Percentiles rank a stretch among this genome's conserved stretches.
These are phyloP conservation scores for Musa schizocarpa DNA, from an alignment of 176 grass and related monocot genomes.

Conservation along the genomic window DNA sequence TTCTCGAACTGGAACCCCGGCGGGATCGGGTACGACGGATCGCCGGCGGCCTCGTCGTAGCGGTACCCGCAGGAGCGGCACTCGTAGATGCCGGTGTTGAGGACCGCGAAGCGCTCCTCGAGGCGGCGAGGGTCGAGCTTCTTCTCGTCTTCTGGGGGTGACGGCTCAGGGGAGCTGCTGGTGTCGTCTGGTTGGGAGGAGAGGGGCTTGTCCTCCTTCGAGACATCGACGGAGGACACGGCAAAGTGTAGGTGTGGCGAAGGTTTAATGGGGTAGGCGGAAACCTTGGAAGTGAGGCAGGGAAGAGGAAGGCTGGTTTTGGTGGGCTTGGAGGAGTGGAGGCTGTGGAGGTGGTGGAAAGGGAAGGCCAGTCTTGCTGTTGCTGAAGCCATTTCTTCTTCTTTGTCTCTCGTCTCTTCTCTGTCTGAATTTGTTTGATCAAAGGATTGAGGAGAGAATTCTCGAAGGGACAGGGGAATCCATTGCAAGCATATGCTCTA, in stretches of 20 bases:
- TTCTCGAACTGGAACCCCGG: constrained; percentile 62
- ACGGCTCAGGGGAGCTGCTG: not conserved
- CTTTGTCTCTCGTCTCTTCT: not conserved
- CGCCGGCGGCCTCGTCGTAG: constrained; percentile 75
- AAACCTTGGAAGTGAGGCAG: not conserved
- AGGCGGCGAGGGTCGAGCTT: constrained; percentile 54
- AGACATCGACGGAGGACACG: constrained; percentile 56
- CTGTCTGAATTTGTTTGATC: not conserved
- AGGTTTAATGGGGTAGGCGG: not conserved
- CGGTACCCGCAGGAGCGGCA: constrained; percentile 81
- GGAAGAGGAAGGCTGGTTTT: not conserved
- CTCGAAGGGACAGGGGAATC: not conserved
- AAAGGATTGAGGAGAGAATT: not conserved
- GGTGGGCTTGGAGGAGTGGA: constrained; percentile 11
- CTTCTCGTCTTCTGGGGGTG: not conserved
- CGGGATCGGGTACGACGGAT: constrained; percentile 69
- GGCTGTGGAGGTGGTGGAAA: constrained; percentile 28
- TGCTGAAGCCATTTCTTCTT: constrained; percentile 14
- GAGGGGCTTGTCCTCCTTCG: constrained; percentile 74
- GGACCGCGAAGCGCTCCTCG: constrained; percentile 83
- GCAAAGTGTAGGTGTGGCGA: constrained; percentile 13
- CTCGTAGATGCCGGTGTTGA: constrained; percentile 83
- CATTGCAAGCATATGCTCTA: not conserved
- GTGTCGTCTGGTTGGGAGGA: not conserved
- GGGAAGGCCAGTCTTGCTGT: constrained; percentile 36